Percentiles rank a stretch among this genome's conserved stretches.
These are phyloP conservation scores for Lentinus polychrous DNA, from an alignment of 1,284 basidiomycete species.

Conservation along the genomic window DNA sequence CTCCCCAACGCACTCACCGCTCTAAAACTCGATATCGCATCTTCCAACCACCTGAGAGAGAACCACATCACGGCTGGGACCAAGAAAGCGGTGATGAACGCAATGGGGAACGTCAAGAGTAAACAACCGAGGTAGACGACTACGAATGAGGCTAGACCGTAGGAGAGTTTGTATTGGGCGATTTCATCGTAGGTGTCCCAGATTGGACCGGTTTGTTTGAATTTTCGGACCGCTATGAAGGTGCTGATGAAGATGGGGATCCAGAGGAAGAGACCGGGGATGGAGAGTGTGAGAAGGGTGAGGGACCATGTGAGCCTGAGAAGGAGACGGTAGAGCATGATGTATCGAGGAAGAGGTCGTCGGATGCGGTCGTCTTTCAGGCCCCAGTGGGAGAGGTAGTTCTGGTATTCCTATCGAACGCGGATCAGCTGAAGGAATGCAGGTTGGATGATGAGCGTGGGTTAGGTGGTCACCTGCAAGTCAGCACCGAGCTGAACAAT, in stretches of 20 bases:
- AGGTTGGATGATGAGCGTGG: background rate
- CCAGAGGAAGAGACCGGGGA: constrained; percentile 82
- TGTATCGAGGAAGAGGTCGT: constrained; percentile 46
- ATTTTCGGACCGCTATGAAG: constrained; percentile 56
- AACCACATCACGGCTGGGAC: constrained; percentile 82
- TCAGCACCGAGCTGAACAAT: constrained; percentile 42
- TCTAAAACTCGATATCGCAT: constrained; percentile 69
- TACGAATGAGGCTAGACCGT: constrained; percentile 67
- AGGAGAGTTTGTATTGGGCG: constrained; percentile 82
- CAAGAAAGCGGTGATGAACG: constrained; percentile 43
- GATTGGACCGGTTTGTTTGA: constrained; percentile 71
- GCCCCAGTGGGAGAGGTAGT: constrained; percentile 52
- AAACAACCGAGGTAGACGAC: constrained; percentile 53
- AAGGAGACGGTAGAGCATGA: constrained; percentile 55
- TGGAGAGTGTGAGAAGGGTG: constrained; percentile 61
- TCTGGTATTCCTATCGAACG: constrained; percentile 56
- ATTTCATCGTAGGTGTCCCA: constrained; percentile 84
- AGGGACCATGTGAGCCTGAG: constrained; percentile 60
- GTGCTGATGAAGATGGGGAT: constrained; percentile 65
- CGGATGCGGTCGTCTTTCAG: constrained; percentile 82
- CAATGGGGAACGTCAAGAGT: constrained; percentile 54
- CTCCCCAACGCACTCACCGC: constrained; percentile 57
- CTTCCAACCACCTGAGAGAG: constrained; percentile 79
- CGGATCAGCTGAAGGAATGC: background rate
- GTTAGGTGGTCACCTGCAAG: constrained; percentile 44